phyloP scores from a whole-genome alignment of 768 basidiomycete genomes.

The Suillus occidentalis region DNA sequence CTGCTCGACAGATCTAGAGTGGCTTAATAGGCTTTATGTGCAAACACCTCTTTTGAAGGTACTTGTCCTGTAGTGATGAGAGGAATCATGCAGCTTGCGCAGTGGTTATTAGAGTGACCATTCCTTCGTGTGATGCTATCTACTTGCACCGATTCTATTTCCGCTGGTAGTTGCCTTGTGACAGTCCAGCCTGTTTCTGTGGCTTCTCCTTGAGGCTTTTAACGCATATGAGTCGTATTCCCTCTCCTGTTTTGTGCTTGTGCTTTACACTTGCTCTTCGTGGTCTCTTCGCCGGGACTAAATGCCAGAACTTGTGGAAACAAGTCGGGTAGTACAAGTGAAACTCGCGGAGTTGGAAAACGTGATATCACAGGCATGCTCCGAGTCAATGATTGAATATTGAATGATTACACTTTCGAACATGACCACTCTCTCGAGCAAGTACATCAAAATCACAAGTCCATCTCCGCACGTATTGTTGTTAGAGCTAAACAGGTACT shows the following conservation, averaged over 20 bases:
- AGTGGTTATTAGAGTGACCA: too few relatives aligned
- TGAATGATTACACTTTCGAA: background rate
- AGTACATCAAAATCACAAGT: slow-evolving; percentile 35
- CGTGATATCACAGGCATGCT: too few relatives aligned
- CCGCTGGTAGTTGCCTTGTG: background rate
- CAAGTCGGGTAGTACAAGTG: too few relatives aligned
- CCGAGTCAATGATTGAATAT: too few relatives aligned
- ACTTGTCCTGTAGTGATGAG: background rate
- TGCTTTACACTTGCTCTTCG: too few relatives aligned
- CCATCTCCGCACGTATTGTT: slow-evolving; percentile 40
- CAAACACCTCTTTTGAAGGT: background rate
- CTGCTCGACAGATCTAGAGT: background rate
- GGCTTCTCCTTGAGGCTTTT: too few relatives aligned
- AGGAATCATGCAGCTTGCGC: too few relatives aligned
- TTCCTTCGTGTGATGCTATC: background rate
- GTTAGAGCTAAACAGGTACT: slow-evolving; percentile 37
- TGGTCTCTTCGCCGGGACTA: too few relatives aligned
- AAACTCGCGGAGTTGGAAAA: too few relatives aligned
- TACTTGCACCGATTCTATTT: background rate
- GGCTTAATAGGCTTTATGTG: background rate
- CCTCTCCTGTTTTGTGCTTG: background rate
- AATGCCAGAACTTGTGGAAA: too few relatives aligned
- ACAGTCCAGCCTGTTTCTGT: background rate
- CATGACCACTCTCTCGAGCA: background rate
- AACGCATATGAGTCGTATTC: too few relatives aligned